Evolutionary conservation across 2,329 filamentous ascomycete genomes (phyloP).

Genomic region (Fusarium temperatum): DNA sequence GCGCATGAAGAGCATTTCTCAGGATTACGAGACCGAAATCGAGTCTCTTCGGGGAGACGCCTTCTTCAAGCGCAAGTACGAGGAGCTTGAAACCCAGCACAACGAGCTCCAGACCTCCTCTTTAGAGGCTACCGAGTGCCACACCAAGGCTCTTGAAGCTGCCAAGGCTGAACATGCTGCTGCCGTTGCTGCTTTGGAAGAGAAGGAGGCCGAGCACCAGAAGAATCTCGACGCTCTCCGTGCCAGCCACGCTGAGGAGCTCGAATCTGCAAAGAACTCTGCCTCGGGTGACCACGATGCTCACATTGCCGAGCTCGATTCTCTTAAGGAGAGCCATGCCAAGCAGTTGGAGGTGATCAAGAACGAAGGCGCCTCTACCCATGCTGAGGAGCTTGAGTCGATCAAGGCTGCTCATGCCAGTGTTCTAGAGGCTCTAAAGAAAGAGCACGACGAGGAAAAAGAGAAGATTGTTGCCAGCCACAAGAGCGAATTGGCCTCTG

Average conservation of each 20-base stretch:
- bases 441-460: constrained; percentile 51
- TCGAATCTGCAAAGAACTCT: constrained; percentile 64
- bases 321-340: constrained; percentile 64
- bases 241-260: constrained; percentile 65
- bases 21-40: constrained; percentile 72
- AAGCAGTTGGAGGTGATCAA: constrained; percentile 58
- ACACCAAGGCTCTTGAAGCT: constrained; percentile 54
- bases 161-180: constrained; percentile 55
- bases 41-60: constrained; percentile 70
- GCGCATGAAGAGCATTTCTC: constrained; percentile 66
- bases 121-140: constrained; percentile 48
- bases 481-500: constrained; percentile 43
- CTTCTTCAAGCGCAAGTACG: constrained; percentile 70
- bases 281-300: constrained; percentile 60
- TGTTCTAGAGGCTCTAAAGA: constrained; percentile 54
- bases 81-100: constrained; percentile 67
- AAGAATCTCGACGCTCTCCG: constrained; percentile 64
- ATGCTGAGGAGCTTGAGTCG: constrained; percentile 53
- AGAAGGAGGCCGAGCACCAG: constrained; percentile 63
- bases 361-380: constrained; percentile 51
- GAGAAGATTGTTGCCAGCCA: constrained; percentile 46
- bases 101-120: constrained; percentile 56
- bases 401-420: constrained; percentile 57
- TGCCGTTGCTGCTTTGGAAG: constrained; percentile 57
- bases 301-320: constrained; percentile 60